Conservation (phyloP, 805 yeast genomes). For the Pichia paraexigua region DNA sequence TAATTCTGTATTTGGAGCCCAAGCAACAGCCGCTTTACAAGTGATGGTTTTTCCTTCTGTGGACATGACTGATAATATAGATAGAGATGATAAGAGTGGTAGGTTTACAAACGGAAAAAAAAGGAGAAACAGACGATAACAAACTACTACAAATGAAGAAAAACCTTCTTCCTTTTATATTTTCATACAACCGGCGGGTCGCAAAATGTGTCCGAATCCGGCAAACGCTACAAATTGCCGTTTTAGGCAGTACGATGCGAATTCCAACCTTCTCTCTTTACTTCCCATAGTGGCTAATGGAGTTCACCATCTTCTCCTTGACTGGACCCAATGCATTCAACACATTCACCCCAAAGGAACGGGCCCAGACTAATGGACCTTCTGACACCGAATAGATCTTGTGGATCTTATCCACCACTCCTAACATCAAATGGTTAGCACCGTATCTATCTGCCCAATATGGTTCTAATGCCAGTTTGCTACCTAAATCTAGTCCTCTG, state of each 20-base stretch:
- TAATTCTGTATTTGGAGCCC: constrained; percentile 80
- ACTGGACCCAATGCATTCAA: constrained; percentile 56
- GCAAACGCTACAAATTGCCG: background rate
- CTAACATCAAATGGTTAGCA: constrained; percentile 69
- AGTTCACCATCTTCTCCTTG: constrained; percentile 36
- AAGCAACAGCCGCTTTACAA: constrained; percentile 95
- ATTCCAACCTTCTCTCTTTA: too few species aligned
- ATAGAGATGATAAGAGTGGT: too few species aligned
- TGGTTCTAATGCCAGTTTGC: constrained; percentile 71
- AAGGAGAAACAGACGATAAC: too few species aligned
- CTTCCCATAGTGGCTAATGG: background rate
- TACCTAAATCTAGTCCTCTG: constrained; percentile 86
- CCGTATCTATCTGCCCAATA: constrained; percentile 82
- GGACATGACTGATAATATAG: background rate
- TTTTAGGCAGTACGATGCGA: background rate
- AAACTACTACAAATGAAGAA: background rate
- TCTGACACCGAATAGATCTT: constrained; percentile 72
- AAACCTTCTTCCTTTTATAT: background rate
- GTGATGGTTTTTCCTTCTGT: constrained; percentile 35
- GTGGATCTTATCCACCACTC: constrained; percentile 87
- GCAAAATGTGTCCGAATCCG: background rate
- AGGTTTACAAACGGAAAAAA: too few species aligned
- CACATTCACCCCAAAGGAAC: constrained; percentile 69
- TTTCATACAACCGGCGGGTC: background rate
- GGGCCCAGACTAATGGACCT: constrained; percentile 62